Evolutionary conservation across 257 asterid species (phyloP).

Genomic region (Datura wrightii): DNA sequence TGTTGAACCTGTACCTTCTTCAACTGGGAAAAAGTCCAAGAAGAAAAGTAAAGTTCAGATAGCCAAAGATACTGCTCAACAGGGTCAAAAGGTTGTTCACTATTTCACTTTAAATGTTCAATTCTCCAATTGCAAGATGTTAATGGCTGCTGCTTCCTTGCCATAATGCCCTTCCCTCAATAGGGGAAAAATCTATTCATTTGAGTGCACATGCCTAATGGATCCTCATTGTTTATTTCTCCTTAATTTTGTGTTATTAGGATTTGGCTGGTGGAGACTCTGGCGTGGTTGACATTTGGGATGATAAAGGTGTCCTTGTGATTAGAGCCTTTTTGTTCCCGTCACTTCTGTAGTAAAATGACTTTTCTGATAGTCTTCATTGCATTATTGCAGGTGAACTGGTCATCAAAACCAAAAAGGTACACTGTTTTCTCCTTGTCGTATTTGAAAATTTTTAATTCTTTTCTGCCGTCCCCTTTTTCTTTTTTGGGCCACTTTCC

Average conservation of each 20-base stretch:
- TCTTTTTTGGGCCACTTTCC: conserved; percentile 14
- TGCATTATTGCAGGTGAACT: conserved; percentile 57
- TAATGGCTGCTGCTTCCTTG: not conserved
- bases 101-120: not conserved
- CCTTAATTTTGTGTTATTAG: conserved; percentile 41
- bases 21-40: conserved; percentile 64
- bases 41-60: conserved; percentile 50
- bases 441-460: not conserved
- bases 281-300: conserved; percentile 72
- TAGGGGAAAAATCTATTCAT: not conserved
- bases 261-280: conserved; percentile 50
- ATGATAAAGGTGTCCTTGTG: conserved; percentile 50
- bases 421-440: conserved; percentile 24
- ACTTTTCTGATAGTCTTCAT: conserved; percentile 35
- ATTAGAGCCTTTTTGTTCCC: conserved; percentile 1
- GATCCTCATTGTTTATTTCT: conserved; percentile 14
- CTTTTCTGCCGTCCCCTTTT: not conserved
- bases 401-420: conserved; percentile 60
- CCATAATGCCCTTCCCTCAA: not conserved
- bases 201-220: not conserved
- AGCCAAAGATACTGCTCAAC: conserved; percentile 40
- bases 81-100: conserved; percentile 48
- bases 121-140: not conserved
- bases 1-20: conserved; percentile 75
- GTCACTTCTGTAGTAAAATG: conserved; percentile 27